Percentiles rank a stretch among this genome's conserved stretches.
Evolutionary conservation across 2,329 filamentous ascomycete species (phyloP).

Genomic region (Penicillium sp.): DNA sequence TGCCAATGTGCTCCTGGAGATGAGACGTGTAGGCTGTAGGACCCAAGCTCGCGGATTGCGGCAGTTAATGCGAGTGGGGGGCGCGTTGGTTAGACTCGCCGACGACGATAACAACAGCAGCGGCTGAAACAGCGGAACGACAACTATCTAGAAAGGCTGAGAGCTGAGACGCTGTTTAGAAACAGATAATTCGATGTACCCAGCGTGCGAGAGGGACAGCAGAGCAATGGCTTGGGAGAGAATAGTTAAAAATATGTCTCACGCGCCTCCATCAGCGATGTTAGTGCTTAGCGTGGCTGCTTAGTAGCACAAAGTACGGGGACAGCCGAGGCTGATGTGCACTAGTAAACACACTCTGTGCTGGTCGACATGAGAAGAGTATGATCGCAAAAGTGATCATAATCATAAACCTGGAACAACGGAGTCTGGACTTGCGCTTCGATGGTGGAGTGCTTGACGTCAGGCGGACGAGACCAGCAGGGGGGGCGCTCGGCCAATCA

Average conservation of each 20-base stretch:
- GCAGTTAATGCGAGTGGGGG: not conserved
- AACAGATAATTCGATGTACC: too few relatives aligned
- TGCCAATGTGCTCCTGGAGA: not conserved
- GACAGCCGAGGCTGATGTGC: not conserved
- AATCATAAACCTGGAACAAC: too few relatives aligned
- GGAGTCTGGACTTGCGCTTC: too few relatives aligned
- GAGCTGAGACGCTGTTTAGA: too few relatives aligned
- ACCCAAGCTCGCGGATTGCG: not conserved
- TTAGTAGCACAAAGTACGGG: too few relatives aligned
- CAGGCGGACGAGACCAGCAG: slow-evolving; percentile 1
- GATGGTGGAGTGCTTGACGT: slow-evolving; percentile 14
- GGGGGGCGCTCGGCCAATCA: too few relatives aligned
- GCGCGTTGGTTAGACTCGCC: not conserved
- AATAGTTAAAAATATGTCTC: not conserved
- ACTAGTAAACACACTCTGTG: too few relatives aligned
- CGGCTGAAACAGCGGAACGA: not conserved
- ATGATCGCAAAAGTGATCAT: too few relatives aligned
- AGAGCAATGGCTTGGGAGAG: not conserved
- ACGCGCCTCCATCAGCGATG: not conserved
- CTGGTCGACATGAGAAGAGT: too few relatives aligned
- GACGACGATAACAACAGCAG: not conserved
- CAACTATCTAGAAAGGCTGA: not conserved
- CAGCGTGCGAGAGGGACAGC: too few relatives aligned
- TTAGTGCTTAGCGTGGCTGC: not conserved
- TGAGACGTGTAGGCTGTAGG: too few relatives aligned